These are phyloP conservation scores for Blumeriella jaapii DNA, from an alignment of 2,329 filamentous ascomycete species.

Conservation along the genomic window DNA sequence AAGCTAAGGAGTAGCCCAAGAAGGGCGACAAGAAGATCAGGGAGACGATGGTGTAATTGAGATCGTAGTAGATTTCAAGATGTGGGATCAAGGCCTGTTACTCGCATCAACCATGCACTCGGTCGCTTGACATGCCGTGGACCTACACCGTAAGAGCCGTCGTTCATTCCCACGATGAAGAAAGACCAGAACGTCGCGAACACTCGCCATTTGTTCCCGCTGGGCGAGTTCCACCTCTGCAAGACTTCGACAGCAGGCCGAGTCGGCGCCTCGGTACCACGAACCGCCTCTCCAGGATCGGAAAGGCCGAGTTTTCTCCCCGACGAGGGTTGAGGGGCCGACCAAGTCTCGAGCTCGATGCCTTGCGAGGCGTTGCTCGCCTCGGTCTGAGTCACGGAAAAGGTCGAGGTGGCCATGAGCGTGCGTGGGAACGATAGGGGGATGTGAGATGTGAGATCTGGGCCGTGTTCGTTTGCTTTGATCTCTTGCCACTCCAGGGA, in stretches of 20 bases:
- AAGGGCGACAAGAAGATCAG: slow-evolving; percentile 57
- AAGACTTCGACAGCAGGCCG: slow-evolving; percentile 21
- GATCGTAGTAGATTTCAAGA: slow-evolving; percentile 48
- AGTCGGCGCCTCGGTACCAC: slow-evolving; percentile 5
- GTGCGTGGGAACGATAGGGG: not conserved
- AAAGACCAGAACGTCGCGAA: slow-evolving; percentile 49
- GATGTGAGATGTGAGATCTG: too few species aligned
- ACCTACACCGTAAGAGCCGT: slow-evolving; percentile 52
- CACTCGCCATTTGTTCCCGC: slow-evolving; percentile 46
- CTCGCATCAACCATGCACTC: not conserved
- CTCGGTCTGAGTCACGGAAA: slow-evolving; percentile 3
- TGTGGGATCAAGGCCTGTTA: slow-evolving; percentile 36
- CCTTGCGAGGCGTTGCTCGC: not conserved
- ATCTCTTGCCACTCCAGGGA: too few species aligned
- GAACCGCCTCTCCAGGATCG: slow-evolving; percentile 9
- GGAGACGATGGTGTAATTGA: slow-evolving; percentile 52
- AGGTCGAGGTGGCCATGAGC: slow-evolving; percentile 6
- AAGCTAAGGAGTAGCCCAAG: slow-evolving; percentile 51
- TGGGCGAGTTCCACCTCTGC: slow-evolving; percentile 53
- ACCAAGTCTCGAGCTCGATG: slow-evolving; percentile 2
- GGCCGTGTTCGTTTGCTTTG: too few species aligned
- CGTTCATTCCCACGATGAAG: slow-evolving; percentile 56
- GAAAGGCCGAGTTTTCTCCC: slow-evolving; percentile 1
- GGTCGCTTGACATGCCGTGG: slow-evolving; percentile 25
- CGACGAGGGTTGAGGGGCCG: not conserved